Evolutionary conservation across 805 yeast genomes (phyloP), one percentile per base, ranked within the genome.

Genomic region (Wickerhamomyces tratensis): DNA sequence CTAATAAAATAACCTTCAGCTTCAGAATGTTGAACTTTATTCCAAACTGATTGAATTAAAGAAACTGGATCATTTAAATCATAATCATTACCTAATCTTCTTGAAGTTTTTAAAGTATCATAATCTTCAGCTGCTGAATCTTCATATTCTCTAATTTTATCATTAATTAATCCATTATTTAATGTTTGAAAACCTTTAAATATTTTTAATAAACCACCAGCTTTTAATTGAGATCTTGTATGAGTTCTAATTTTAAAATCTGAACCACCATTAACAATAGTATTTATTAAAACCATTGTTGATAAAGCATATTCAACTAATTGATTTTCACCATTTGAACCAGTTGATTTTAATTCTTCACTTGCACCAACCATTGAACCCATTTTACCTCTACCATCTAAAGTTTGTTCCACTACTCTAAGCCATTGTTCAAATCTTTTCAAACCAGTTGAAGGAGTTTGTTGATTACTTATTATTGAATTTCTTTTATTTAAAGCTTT

Each of bases 331-430:
- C 77, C 72, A 40, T 71, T 70, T 31, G 72, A 67, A 12, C 71
- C 70, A 26, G 63, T 63, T 6, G 58, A 52, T 45, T 77, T 79
- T 42, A 78, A 72, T 50, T 91, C 97, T 9, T 82, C 93, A 45
- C 86, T 81, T 0, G 96, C 95, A 2, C 97, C 97, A 8, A 91
- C 98, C 53, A 82, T 61, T 1, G 96, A 86, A 10, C 96, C 96
- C 73, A 85, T 71, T 52, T 79, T 82, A 7, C 98, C 98, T 51
- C 89, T 73, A 3, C 96, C 96, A 43, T 79, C 86, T 37, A 87
- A 53, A 0, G 89, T 81, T 39, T 72, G 74, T 40, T 73, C 81
- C 4, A 86, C 80, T 11, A 77, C 64, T 39, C 66, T 62, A 38
- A 86, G 55, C 96, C 96, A 87, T 34, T 81, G 71, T 46, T 79